Evolutionary conservation across 441 rosid genomes (phyloP).

Genomic region (Jatropha multifida): DNA sequence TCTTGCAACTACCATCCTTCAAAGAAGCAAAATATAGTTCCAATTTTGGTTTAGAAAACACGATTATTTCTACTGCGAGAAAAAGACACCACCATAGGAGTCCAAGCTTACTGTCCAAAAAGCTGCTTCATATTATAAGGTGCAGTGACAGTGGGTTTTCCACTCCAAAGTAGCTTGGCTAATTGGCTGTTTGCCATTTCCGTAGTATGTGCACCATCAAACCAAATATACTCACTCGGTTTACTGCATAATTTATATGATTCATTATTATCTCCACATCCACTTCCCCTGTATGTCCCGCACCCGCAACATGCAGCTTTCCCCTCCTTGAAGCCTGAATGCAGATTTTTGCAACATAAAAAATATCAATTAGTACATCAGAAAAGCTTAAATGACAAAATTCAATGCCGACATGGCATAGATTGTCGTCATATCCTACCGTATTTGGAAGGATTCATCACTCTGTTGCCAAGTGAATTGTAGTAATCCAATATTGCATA

Average conservation of each 20-base stretch:
- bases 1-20: too few relatives aligned
- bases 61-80: too few relatives aligned
- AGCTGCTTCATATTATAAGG: slow-evolving; percentile 13
- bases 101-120: neutral
- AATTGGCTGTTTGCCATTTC: slow-evolving; percentile 14
- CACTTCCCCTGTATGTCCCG: neutral
- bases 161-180: slow-evolving; percentile 13
- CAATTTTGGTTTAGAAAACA: too few relatives aligned
- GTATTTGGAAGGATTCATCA: slow-evolving; percentile 8
- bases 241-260: slow-evolving; percentile 9
- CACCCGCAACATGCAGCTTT: slow-evolving; percentile 9
- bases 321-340: slow-evolving; percentile 13
- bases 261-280: slow-evolving; percentile 4
- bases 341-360: too few relatives aligned
- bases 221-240: slow-evolving; percentile 9
- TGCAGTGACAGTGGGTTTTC: neutral
- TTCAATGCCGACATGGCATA: too few relatives aligned
- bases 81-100: too few relatives aligned
- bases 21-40: too few relatives aligned
- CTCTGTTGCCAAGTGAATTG: slow-evolving; percentile 8
- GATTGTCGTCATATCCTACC: neutral
- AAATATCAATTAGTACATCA: too few relatives aligned
- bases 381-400: too few relatives aligned
- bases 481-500: slow-evolving; percentile 16
- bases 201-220: slow-evolving; percentile 18